These are phyloP conservation scores for Saxispiralis lemnorum DNA, from an alignment of 495 filamentous ascomycete genomes.

Conservation along the genomic window DNA sequence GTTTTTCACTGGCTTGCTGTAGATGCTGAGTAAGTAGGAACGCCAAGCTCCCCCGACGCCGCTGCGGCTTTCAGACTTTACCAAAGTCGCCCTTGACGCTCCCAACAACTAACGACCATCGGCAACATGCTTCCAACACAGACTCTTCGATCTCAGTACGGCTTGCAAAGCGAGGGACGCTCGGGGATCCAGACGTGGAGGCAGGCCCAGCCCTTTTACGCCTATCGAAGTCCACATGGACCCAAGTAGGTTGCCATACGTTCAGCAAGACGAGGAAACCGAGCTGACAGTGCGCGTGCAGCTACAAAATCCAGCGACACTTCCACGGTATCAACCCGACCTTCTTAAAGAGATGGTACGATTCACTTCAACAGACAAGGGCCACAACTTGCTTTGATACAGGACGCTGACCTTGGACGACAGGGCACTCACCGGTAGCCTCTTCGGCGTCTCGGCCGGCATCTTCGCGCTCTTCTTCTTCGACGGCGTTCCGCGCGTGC, in stretches of 20 bases:
- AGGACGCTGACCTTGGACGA: neutral
- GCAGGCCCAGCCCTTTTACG: constrained; percentile 14
- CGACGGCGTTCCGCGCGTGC: constrained; percentile 48
- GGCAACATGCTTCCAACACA: constrained; percentile 9
- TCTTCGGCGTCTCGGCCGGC: constrained; percentile 43
- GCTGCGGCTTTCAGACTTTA: too few species aligned
- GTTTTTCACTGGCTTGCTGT: too few species aligned
- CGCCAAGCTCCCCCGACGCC: too few species aligned
- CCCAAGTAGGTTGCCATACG: constrained; percentile 13
- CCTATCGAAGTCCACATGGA: constrained; percentile 18
- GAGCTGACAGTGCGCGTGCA: constrained; percentile 2
- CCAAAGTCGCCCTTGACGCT: too few species aligned
- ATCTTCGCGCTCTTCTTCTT: constrained; percentile 55
- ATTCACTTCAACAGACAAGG: neutral
- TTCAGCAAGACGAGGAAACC: neutral
- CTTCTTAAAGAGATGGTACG: constrained; percentile 7
- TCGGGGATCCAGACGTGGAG: constrained; percentile 15
- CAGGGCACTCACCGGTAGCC: constrained; percentile 36
- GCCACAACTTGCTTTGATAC: too few species aligned
- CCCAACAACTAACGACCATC: too few species aligned
- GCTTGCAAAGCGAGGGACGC: constrained; percentile 1
- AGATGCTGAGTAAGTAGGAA: too few species aligned
- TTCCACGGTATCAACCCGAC: constrained; percentile 11
- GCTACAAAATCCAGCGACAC: constrained; percentile 13
- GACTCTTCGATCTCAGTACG: constrained; percentile 1